These are phyloP conservation scores for Glycine tomentella DNA, from an alignment of 306 rosid species.

Conservation along the genomic window DNA sequence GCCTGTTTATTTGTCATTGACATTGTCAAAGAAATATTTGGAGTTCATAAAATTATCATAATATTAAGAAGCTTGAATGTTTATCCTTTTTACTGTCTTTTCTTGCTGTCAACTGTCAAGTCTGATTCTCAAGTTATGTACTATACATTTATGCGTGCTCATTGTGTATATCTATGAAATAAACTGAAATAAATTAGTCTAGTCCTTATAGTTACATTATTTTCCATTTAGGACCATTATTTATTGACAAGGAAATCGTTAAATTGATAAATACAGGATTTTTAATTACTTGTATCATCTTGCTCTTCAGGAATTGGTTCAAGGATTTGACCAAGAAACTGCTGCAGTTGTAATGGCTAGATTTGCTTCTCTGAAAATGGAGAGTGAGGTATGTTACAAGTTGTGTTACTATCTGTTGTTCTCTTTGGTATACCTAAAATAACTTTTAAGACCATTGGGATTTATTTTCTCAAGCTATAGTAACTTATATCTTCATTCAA, in stretches of 20 bases:
- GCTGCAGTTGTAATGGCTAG: constrained; percentile 98
- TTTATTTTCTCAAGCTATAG: constrained; percentile 32
- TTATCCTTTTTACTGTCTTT: constrained; percentile 1
- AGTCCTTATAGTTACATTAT: constrained; percentile 24
- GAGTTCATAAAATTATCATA: background rate
- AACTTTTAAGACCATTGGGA: constrained; percentile 16
- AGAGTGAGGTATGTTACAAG: constrained; percentile 72
- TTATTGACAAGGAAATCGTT: constrained; percentile 21
- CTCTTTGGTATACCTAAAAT: constrained; percentile 27
- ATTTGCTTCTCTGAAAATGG: constrained; percentile 89
- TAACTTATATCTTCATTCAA: constrained; percentile 12
- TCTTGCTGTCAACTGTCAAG: constrained; percentile 17
- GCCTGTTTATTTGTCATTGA: constrained; percentile 19
- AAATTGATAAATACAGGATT: constrained; percentile 17
- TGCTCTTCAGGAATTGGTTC: constrained; percentile 79
- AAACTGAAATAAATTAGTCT: constrained; percentile 2
- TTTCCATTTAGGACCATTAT: background rate
- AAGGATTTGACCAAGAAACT: constrained; percentile 99
- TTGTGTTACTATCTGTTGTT: constrained; percentile 31
- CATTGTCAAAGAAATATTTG: constrained; percentile 39
- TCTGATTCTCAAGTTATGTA: constrained; percentile 30
- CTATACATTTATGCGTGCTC: constrained; percentile 5
- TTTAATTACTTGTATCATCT: constrained; percentile 31
- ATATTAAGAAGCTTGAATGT: constrained; percentile 40
- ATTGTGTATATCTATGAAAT: constrained; percentile 12